Percentiles rank a stretch among this genome's conserved stretches.
Conservation (phyloP, 2,329 filamentous ascomycete species). For the Ceratocystiopsis brevicomis region DNA sequence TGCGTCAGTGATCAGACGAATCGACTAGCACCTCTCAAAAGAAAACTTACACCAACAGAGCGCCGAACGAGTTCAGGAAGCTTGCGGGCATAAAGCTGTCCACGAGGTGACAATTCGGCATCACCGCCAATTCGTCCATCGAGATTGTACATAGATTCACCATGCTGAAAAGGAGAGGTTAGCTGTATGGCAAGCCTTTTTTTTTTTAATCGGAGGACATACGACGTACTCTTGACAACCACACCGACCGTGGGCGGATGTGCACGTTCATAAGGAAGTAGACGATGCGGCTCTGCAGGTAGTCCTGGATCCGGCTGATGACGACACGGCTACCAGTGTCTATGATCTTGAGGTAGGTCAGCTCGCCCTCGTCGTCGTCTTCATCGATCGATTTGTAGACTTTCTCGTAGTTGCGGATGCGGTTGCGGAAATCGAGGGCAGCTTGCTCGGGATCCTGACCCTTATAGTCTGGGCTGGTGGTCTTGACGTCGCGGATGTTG, state of each 20-base stretch:
- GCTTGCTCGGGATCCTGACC: conserved; percentile 88
- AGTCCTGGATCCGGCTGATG: conserved; percentile 95
- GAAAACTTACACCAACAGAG: conserved; percentile 42
- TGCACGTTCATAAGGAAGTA: conserved; percentile 98
- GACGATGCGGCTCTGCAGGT: conserved; percentile 85
- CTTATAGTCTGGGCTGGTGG: conserved; percentile 82
- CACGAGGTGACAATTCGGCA: conserved; percentile 66
- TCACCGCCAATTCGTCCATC: conserved; percentile 85
- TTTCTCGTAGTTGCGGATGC: conserved; percentile 94
- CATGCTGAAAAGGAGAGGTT: conserved; percentile 40
- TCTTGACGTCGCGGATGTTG: conserved; percentile 96
- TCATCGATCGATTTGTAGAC: conserved; percentile 87
- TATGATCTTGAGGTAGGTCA: conserved; percentile 95
- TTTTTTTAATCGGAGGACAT: not conserved
- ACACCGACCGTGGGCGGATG: conserved; percentile 89
- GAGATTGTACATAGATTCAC: conserved; percentile 85
- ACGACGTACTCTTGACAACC: conserved; percentile 60
- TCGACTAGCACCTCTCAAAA: no score
- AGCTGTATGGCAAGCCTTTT: no score
- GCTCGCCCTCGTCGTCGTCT: conserved; percentile 55
- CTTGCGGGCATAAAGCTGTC: conserved; percentile 69
- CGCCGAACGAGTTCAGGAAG: conserved; percentile 69
- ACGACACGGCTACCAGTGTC: conserved; percentile 91
- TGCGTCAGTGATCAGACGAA: no score
- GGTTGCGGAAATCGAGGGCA: conserved; percentile 77